Evolutionary conservation across 805 yeast genomes (phyloP), one percentile per base, ranked within the genome.

Genomic region (Candida methanosorbosa): DNA sequence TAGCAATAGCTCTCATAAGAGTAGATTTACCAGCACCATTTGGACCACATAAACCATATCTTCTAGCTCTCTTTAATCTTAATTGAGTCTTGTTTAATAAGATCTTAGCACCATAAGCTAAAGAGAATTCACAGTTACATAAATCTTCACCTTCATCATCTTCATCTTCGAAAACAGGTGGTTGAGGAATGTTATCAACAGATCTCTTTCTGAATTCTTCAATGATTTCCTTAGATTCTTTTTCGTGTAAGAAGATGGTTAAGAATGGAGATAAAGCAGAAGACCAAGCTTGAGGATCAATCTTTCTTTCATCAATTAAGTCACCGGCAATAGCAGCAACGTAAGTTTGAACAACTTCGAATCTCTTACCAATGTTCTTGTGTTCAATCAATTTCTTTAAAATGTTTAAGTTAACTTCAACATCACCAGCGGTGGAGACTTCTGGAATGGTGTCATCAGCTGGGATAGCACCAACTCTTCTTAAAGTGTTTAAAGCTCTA

Each of bases 81-180:
- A 92, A 80, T 75, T 90, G 97, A 54, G 98, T 92, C 73, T 92
- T 90, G 90, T 92, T 92, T 70, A 92, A 86, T 74, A 92, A 78
- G 78, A 92, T 92, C 85, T 92, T 92, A 61, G 98, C 98, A 90
- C 98, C 99, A 71, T 92, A 92, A 68, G 99, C 99, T 61, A 92
- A 78, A 43, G 98, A 92, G 88, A 92, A 92, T 81, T 92, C 98
- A 83, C 97, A 90, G 95, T 92, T 92, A 81, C 98, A 92, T 63
- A 92, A 78, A 65, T 92, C 97, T 76, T 92, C 97, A 74, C 97
- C 98, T 64, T 92, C 97, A 63, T 87, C 97, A 59, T 88, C 97
- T 71, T 90, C 97, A 56, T 73, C 78, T 50, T 66, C 77, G 69
- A 87, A 87, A 59, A 78, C 68, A 61, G 96, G 94, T 59, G 94